A percentile compares a stretch with the other conserved stretches of the same genome.
These are phyloP conservation scores for Aspergillus eucalypticola DNA, from an alignment of 2,329 filamentous ascomycete species.

Conservation along the genomic window DNA sequence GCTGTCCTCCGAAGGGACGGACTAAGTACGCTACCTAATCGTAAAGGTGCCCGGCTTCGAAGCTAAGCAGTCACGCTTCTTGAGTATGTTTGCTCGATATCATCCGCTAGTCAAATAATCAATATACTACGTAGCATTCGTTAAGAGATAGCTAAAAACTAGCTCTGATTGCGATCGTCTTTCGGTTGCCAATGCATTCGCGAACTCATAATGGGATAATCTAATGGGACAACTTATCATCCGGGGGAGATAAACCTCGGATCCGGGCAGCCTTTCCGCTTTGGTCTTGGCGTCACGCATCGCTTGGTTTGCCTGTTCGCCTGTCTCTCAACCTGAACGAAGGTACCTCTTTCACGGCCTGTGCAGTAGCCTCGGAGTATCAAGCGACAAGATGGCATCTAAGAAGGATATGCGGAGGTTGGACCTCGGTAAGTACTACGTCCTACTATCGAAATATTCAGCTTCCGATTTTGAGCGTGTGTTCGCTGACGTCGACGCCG, in stretches of 20 bases:
- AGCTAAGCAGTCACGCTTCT: neutral
- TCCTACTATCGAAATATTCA: too few relatives aligned
- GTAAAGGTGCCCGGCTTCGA: neutral
- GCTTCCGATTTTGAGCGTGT: neutral
- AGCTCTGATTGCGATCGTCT: too few relatives aligned
- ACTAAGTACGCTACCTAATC: neutral
- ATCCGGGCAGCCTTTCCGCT: slow-evolving; percentile 16
- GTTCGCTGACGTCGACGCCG: slow-evolving; percentile 17
- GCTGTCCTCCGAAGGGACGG: neutral
- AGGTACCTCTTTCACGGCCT: slow-evolving; percentile 7
- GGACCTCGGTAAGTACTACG: slow-evolving; percentile 64
- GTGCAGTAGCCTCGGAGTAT: slow-evolving; percentile 8
- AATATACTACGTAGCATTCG: too few relatives aligned
- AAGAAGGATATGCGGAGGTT: slow-evolving; percentile 75
- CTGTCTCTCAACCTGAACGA: neutral
- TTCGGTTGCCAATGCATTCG: too few relatives aligned
- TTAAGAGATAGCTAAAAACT: too few relatives aligned
- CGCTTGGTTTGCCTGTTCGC: slow-evolving; percentile 11
- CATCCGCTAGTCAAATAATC: too few relatives aligned
- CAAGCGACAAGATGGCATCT: slow-evolving; percentile 56
- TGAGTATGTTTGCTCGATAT: too few relatives aligned
- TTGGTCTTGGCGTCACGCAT: slow-evolving; percentile 24
- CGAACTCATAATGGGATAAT: too few relatives aligned
- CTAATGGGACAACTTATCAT: slow-evolving; percentile 3
- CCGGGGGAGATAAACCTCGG: slow-evolving; percentile 2